Percentiles rank a stretch among this genome's conserved stretches.
Evolutionary conservation across 306 rosid genomes (phyloP).

Genomic region (Biancaea sappan): DNA sequence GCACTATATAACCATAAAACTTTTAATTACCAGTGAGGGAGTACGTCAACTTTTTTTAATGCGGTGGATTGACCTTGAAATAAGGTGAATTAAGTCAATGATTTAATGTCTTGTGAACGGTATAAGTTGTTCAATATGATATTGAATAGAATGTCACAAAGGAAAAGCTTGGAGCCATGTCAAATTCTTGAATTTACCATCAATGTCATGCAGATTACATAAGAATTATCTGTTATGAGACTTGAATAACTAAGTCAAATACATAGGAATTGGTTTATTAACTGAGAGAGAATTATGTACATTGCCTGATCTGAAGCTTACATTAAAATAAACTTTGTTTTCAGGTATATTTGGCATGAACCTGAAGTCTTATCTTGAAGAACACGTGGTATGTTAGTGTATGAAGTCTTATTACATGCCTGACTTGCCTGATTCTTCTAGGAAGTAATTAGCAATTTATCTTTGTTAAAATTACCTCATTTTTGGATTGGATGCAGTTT

Average conservation of each 20-base stretch:
- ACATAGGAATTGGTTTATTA: slow-evolving; percentile 12
- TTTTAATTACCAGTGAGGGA: neutral
- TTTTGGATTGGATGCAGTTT: slow-evolving; percentile 60
- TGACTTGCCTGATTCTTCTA: slow-evolving; percentile 30
- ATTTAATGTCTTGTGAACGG: neutral
- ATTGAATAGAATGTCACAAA: slow-evolving; percentile 2
- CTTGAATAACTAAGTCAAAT: slow-evolving; percentile 10
- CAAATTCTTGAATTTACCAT: neutral
- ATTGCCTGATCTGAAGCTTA: slow-evolving; percentile 8
- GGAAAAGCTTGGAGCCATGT: slow-evolving; percentile 18
- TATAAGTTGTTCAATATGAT: slow-evolving; percentile 16
- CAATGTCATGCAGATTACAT: neutral
- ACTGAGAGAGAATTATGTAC: slow-evolving; percentile 22
- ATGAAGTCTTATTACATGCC: slow-evolving; percentile 27
- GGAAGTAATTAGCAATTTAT: slow-evolving; percentile 21
- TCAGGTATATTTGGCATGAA: slow-evolving; percentile 99
- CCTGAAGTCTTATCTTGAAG: slow-evolving; percentile 93
- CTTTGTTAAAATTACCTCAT: slow-evolving; percentile 11
- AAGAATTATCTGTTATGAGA: neutral
- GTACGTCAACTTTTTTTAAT: neutral
- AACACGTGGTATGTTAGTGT: slow-evolving; percentile 69
- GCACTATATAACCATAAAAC: neutral
- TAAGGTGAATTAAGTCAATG: neutral
- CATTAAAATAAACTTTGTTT: slow-evolving; percentile 40
- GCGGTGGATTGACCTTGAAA: neutral